Evolutionary conservation across 2,329 filamentous ascomycete species (phyloP), one percentile per base, ranked within the genome.

Genomic region (Beauveria sp.): DNA sequence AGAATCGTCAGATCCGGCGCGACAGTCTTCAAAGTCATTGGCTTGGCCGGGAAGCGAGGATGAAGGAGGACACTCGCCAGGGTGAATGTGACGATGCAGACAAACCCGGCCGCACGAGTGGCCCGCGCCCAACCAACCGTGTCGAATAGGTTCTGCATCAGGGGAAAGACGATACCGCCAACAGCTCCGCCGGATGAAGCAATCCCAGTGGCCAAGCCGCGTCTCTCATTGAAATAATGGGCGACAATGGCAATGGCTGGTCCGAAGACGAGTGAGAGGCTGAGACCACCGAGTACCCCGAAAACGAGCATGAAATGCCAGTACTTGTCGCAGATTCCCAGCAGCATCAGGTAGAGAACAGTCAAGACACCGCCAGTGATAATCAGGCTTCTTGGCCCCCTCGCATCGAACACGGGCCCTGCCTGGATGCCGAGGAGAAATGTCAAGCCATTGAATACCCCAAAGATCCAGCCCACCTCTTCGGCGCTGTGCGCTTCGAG

Each of bases 231-330:
- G 77, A 94, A 96, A 75, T 84, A 93, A 69, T 93, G 90, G 0
- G 87, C 87, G 5, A 93, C 80, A 2, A 87, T 84, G 1, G 87
- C 83, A 63, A 93, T 79, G 24, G 88, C 84, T 0, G 90, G 89
- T 0, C 89, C 93, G 72, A 92, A 92, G 59, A 93, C 81, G 53
- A 92, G 78, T 3, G 87, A 88, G 2, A 84, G 85, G 8, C 86
- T 87, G 2, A 88, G 64, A 24, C 90, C 90, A 57, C 83, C 83
- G 2, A 92, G 72, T 5, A 93, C 70, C 6, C 88, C 88, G 66
- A 91, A 90, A 18, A 83, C 80, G 41, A 93, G 75, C 72, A 94
- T 84, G 70, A 93, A 92, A 55, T 92, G 89, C 85, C 87, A 92
- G 70, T 89, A 90, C 40, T 48, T 47, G 26, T 28, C 20, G 46